These are phyloP conservation scores for Mycena floridula DNA, from an alignment of 768 basidiomycete genomes.

Conservation along the genomic window DNA sequence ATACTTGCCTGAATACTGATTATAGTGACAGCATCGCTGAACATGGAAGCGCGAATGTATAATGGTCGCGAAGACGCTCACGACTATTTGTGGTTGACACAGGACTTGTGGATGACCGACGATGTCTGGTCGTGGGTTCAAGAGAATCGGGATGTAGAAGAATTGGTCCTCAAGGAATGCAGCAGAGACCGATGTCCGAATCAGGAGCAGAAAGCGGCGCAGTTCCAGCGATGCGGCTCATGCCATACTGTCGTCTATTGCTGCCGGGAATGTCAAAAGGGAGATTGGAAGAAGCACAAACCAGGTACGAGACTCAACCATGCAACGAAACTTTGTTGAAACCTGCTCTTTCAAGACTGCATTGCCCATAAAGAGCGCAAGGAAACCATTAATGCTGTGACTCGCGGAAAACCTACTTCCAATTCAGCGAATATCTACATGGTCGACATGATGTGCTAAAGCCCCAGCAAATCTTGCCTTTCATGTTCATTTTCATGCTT, in stretches of 20 bases:
- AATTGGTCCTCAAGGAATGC: constrained; percentile 27
- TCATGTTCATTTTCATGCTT: no score
- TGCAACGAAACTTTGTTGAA: no score
- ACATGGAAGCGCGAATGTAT: constrained; percentile 14
- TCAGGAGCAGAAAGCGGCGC: constrained; percentile 24
- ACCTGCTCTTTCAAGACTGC: no score
- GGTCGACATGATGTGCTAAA: no score
- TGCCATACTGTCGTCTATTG: constrained; percentile 17
- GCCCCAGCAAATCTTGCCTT: no score
- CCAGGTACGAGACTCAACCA: no score
- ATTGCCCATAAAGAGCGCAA: no score
- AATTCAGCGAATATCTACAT: no score
- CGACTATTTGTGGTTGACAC: constrained; percentile 39
- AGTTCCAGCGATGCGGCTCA: constrained; percentile 35
- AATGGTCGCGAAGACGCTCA: constrained; percentile 39
- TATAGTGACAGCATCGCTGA: constrained; percentile 20
- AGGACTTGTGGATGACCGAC: constrained; percentile 37
- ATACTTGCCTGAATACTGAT: neutral
- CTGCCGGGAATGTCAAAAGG: neutral
- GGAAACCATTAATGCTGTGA: no score
- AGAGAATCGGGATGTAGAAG: constrained; percentile 24
- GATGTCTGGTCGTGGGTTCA: constrained; percentile 39
- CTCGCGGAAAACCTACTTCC: no score
- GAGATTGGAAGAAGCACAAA: no score
- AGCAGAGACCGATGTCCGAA: constrained; percentile 21